Evolutionary conservation across 2,329 filamentous ascomycete species (phyloP), one percentile per base, ranked within the genome.

Genomic region (Trichophyton benhamiae): DNA sequence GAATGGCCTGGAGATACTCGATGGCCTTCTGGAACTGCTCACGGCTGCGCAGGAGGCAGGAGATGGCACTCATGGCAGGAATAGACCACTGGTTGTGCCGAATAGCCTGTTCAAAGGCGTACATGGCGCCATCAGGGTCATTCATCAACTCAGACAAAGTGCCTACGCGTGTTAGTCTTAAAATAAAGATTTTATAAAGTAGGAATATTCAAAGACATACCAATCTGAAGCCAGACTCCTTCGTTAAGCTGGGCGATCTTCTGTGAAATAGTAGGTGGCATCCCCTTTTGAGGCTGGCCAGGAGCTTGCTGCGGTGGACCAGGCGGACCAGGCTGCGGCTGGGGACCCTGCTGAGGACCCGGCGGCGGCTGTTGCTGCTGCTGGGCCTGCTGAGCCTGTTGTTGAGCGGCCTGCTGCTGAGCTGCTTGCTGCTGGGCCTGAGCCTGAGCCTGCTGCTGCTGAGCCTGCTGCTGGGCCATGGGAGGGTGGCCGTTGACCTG

Each of bases 21-120:
- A 96, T 88, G 0, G 94, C 94, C 71, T 94, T 94, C 52, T 88
- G 87, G 68, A 96, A 99, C 52, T 95, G 89, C 73, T 97, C 94
- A 70, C 91, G 89, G 42, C 88, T 91, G 67, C 95, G 86, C 63
- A 96, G 80, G 64, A 97, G 94, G 72, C 89, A 85, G 63, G 91
- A 94, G 66, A 97, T 96, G 64, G 91, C 89, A 68, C 91, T 95
- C 89, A 97, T 92, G 33, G 94, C 94, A 0, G 85, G 83, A 58
- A 94, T 87, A 17, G 92, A 97, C 78, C 89, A 89, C 55, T 85
- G 83, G 71, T 97, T 97, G 72, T 91, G 89, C 67, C 84, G 83
- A 64, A 97, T 81, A 48, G 91, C 94, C 72, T 89, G 87, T 74
- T 97, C 91, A 74, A 96, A 99, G 52, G 91, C 89, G 66, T 84